Conservation (phyloP, 1,284 basidiomycete genomes). For the Ceratobasidium sp. region DNA sequence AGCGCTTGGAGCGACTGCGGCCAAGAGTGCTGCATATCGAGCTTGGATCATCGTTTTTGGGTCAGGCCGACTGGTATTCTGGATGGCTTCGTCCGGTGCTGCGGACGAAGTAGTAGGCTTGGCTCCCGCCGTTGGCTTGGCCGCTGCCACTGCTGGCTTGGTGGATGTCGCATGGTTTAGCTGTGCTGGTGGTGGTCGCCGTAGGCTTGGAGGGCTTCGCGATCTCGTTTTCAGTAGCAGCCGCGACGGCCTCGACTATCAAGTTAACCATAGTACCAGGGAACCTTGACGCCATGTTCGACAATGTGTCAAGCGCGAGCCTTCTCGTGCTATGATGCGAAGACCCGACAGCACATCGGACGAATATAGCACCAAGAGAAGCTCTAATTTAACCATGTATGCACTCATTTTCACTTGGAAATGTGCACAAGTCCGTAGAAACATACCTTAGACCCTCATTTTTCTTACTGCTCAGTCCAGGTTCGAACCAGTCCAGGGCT, state of each 20-base stretch:
- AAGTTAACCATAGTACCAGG: constrained; percentile 1
- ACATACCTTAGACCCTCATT: constrained; percentile 59
- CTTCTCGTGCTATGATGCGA: constrained; percentile 8
- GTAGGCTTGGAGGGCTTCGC: background rate
- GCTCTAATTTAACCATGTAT: constrained; percentile 19
- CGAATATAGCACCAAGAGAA: constrained; percentile 18
- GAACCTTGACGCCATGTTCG: background rate
- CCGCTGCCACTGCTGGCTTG: constrained; percentile 1
- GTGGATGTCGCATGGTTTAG: constrained; percentile 8
- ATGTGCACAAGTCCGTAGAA: background rate
- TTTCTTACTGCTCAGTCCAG: constrained; percentile 58
- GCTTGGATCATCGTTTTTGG: constrained; percentile 26
- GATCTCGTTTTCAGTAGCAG: background rate
- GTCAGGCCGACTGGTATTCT: constrained; percentile 34
- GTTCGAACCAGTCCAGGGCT: constrained; percentile 59
- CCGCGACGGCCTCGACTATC: constrained; percentile 10
- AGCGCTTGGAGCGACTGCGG: constrained; percentile 15
- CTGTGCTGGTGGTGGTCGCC: background rate
- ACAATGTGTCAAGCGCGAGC: constrained; percentile 13
- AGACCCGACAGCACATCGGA: constrained; percentile 22
- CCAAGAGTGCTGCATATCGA: constrained; percentile 33
- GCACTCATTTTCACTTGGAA: background rate
- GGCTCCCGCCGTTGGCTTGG: constrained; percentile 22
- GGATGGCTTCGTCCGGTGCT: constrained; percentile 28
- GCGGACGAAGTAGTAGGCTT: constrained; percentile 39